Evolutionary conservation across 352 stramenopile species (phyloP).

Genomic region (Phytopythium chamaehyphon): DNA sequence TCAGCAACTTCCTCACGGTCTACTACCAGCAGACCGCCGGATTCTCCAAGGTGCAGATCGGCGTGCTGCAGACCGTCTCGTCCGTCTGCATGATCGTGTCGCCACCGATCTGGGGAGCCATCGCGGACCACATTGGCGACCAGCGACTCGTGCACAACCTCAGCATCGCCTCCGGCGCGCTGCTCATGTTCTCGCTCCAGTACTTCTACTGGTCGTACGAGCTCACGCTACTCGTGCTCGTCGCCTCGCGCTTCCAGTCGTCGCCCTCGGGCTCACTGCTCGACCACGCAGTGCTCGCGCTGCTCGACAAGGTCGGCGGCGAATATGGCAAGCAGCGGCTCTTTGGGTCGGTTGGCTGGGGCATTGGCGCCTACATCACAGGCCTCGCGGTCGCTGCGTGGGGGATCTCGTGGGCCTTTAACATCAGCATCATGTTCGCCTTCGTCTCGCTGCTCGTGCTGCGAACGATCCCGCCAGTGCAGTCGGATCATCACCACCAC

Average conservation of each 20-base stretch:
- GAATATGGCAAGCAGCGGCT: conserved; percentile 79
- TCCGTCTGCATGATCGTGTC: conserved; percentile 56
- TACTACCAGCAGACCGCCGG: conserved; percentile 55
- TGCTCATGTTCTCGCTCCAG: conserved; percentile 57
- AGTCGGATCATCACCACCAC: conserved; percentile 21
- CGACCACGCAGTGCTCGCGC: conserved; percentile 58
- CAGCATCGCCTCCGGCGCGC: conserved; percentile 43
- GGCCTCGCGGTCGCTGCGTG: conserved; percentile 43
- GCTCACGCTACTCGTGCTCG: conserved; percentile 36
- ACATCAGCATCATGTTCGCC: conserved; percentile 47
- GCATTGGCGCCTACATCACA: conserved; percentile 45
- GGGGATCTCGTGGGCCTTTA: conserved; percentile 67
- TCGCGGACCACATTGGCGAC: conserved; percentile 53
- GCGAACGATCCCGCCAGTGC: conserved; percentile 48
- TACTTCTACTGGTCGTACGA: conserved; percentile 41
- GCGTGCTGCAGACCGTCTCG: conserved; percentile 58
- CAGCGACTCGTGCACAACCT: conserved; percentile 58
- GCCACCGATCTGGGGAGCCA: conserved; percentile 59
- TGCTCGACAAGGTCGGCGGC: conserved; percentile 63
- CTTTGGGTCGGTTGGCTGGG: conserved; percentile 65
- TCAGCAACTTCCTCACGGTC: conserved; percentile 67
- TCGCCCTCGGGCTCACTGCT: conserved; percentile 48
- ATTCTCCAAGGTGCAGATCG: conserved; percentile 73
- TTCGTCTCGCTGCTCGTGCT: conserved; percentile 54
- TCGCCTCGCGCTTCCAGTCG: conserved; percentile 52